A percentile compares a stretch with the other conserved stretches of the same genome.
Evolutionary conservation across 2,329 filamentous ascomycete genomes (phyloP).

Genomic region (Davidsoniella australis): DNA sequence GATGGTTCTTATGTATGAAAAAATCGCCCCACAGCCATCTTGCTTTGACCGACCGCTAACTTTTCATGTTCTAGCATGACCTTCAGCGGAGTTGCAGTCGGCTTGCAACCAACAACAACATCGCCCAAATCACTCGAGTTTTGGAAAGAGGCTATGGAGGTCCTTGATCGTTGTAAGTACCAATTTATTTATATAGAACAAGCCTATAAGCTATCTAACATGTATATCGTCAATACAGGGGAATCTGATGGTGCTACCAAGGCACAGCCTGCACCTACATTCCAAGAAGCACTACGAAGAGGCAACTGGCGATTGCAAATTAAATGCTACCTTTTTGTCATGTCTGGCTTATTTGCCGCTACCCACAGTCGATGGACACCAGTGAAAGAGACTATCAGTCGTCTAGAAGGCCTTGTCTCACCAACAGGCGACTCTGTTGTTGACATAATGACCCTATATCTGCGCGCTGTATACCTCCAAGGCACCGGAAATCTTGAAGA

Average conservation of each 20-base stretch:
- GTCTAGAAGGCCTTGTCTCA: slow-evolving; percentile 29
- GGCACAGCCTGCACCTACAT: slow-evolving; percentile 12
- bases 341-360: slow-evolving; percentile 52
- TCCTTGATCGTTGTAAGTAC: slow-evolving; percentile 30
- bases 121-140: slow-evolving; percentile 22
- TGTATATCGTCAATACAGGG: slow-evolving; percentile 10
- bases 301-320: slow-evolving; percentile 48
- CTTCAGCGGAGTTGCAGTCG: slow-evolving; percentile 33
- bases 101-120: slow-evolving; percentile 23
- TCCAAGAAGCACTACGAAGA: slow-evolving; percentile 40
- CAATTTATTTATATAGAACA: slow-evolving; percentile 12
- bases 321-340: slow-evolving; percentile 52
- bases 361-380: slow-evolving; percentile 53
- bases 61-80: slow-evolving; percentile 27
- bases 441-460: slow-evolving; percentile 44
- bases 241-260: slow-evolving; percentile 12
- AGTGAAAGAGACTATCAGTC: slow-evolving; percentile 39
- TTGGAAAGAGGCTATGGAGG: slow-evolving; percentile 27
- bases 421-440: slow-evolving; percentile 25
- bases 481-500: slow-evolving; percentile 54
- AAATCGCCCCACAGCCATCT: neutral
- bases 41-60: neutral
- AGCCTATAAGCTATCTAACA: neutral
- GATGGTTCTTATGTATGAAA: slow-evolving; percentile 34
- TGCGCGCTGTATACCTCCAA: slow-evolving; percentile 60